Evolutionary conservation across 768 basidiomycete species (phyloP).

Genomic region (Thelephora ganbajun): DNA sequence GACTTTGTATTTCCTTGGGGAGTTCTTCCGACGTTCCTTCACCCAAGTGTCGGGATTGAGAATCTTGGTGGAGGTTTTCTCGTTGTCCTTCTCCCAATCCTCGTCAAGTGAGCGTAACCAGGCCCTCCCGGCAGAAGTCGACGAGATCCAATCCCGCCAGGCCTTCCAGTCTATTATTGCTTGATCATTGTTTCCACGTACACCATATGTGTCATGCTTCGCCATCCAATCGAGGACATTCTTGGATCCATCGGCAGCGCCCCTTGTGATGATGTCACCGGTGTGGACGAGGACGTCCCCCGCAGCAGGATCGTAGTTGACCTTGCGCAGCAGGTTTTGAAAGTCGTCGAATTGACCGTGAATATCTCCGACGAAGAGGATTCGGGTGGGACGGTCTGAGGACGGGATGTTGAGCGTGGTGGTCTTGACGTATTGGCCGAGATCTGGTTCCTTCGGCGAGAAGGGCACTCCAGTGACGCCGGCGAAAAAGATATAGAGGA

Average conservation of each 20-base stretch:
- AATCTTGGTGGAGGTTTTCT: constrained; percentile 17
- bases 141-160: constrained; percentile 72
- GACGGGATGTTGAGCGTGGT: constrained; percentile 20
- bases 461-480: constrained; percentile 10
- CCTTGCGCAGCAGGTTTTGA: constrained; percentile 45
- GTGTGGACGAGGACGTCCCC: constrained; percentile 66
- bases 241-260: constrained; percentile 42
- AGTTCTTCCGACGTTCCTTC: constrained; percentile 15
- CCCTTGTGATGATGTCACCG: constrained; percentile 76
- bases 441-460: constrained; percentile 24
- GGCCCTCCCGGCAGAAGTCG: constrained; percentile 18
- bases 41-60: constrained; percentile 28
- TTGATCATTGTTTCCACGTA: constrained; percentile 94
- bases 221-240: constrained; percentile 54
- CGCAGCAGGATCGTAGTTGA: constrained; percentile 38
- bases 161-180: constrained; percentile 77
- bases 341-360: constrained; percentile 70
- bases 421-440: constrained; percentile 32
- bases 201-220: constrained; percentile 47
- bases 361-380: constrained; percentile 77
- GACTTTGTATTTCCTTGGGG: constrained; percentile 12
- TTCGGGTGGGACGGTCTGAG: constrained; percentile 41
- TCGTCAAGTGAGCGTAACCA: constrained; percentile 31
- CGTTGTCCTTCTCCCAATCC: constrained; percentile 22
- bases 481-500: constrained; percentile 28